Conservation (phyloP, 208 protist genomes). For the Naegleria fowleri region DNA sequence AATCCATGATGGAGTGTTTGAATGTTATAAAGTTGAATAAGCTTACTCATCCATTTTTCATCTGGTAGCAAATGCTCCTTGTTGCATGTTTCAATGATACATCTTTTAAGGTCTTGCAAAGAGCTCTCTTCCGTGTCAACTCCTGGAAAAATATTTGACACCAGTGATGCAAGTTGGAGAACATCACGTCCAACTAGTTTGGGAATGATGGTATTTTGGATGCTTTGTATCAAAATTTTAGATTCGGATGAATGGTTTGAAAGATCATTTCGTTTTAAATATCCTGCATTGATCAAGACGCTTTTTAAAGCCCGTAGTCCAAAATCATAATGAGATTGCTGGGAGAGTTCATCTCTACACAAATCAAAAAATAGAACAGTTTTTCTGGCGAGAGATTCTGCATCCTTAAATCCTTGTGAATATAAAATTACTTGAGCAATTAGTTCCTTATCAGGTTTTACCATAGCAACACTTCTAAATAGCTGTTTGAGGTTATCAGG, state of each 20-base stretch:
- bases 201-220: conserved; percentile 92
- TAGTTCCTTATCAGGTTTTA: conserved; percentile 92
- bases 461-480: conserved; percentile 98
- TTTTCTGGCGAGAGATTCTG: conserved; percentile 90
- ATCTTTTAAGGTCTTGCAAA: conserved; percentile 53
- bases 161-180: conserved; percentile 81
- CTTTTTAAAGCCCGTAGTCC: conserved; percentile 98
- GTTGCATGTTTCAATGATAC: conserved; percentile 70
- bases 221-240: conserved; percentile 77
- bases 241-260: conserved; percentile 61
- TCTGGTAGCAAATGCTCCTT: conserved; percentile 54
- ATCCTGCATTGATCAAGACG: conserved; percentile 93
- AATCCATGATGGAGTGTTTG: conserved; percentile 94
- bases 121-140: conserved; percentile 48
- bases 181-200: conserved; percentile 94
- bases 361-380: conserved; percentile 97
- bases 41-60: conserved; percentile 89
- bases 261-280: conserved; percentile 73
- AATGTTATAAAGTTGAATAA: conserved; percentile 94
- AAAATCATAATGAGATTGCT: conserved; percentile 99
- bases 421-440: conserved; percentile 99
- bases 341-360: conserved; percentile 93
- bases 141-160: conserved; percentile 94
- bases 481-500: conserved; percentile 99
- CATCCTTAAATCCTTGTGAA: conserved; percentile 95